phyloP scores from a whole-genome alignment of 345 rosid species.

The Aquilaria malaccensis region DNA sequence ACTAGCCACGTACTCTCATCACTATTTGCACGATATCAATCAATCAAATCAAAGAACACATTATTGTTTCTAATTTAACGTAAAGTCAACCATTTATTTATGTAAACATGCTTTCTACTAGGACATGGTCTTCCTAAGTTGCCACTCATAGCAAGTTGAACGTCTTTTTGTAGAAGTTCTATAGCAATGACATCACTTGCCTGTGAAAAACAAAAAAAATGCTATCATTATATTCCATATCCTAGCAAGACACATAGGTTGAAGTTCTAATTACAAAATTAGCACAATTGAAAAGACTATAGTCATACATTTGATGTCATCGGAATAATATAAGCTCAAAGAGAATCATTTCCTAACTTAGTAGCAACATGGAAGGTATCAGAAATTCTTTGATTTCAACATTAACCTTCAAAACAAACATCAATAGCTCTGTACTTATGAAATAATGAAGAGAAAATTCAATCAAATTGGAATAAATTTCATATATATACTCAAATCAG shows the following conservation, averaged over 20 bases:
- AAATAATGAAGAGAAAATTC: too few species aligned
- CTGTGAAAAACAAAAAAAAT: conserved; percentile 31
- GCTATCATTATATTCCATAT: conserved; percentile 11
- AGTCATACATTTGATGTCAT: conserved; percentile 91
- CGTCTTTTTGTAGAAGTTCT: conserved; percentile 95
- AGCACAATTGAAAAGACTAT: too few species aligned
- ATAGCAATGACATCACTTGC: conserved; percentile 97
- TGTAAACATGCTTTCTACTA: conserved; percentile 67
- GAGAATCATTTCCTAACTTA: conserved; percentile 85
- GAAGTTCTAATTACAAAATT: neutral
- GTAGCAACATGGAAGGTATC: conserved; percentile 90
- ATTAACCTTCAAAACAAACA: conserved; percentile 45
- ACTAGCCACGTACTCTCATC: too few species aligned
- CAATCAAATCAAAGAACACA: neutral
- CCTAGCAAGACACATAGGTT: neutral
- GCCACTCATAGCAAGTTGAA: conserved; percentile 77
- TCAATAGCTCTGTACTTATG: too few species aligned
- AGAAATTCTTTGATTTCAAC: conserved; percentile 79
- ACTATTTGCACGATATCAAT: too few species aligned
- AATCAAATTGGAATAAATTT: too few species aligned
- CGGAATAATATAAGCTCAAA: conserved; percentile 96
- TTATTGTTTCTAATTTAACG: neutral
- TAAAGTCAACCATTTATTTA: neutral
- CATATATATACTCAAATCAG: too few species aligned
- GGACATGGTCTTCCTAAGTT: conserved; percentile 83